phyloP scores from a whole-genome alignment of 495 filamentous ascomycete species.

The Acidiella bohemica region DNA sequence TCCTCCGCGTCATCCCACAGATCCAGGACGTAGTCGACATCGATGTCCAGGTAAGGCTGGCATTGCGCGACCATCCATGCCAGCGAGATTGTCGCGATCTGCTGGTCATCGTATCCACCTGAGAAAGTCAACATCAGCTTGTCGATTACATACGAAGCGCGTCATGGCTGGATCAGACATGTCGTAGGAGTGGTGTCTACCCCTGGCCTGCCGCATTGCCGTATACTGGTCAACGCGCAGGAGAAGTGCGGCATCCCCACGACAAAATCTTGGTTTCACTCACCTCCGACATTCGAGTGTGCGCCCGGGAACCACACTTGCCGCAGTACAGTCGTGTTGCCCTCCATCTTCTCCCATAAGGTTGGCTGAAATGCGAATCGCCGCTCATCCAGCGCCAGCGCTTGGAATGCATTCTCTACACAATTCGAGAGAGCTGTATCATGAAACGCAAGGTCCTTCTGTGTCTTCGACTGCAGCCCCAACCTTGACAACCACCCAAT shows the following conservation, averaged over 20 bases:
- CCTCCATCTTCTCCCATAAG: conserved; percentile 43
- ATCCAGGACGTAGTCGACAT: conserved; percentile 40
- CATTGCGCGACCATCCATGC: conserved; percentile 67
- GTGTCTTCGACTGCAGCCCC: conserved; percentile 33
- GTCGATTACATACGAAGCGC: too few species aligned
- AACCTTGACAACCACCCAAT: conserved; percentile 26
- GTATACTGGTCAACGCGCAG: too few species aligned
- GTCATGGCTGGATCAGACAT: too few species aligned
- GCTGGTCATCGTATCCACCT: conserved; percentile 40
- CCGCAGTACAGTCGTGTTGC: conserved; percentile 34
- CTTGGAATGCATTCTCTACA: conserved; percentile 59
- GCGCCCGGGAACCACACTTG: conserved; percentile 63
- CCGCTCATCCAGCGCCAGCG: conserved; percentile 58
- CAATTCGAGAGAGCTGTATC: conserved; percentile 43
- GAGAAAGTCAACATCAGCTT: too few species aligned
- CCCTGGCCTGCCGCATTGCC: too few species aligned
- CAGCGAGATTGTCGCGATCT: conserved; percentile 50
- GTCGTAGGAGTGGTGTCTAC: too few species aligned
- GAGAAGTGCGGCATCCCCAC: neutral
- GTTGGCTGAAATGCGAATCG: conserved; percentile 51
- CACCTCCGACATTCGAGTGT: conserved; percentile 55
- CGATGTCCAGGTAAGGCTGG: conserved; percentile 45
- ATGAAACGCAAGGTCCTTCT: conserved; percentile 45
- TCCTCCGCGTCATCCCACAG: conserved; percentile 33
- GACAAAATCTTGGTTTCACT: neutral